phyloP scores from a whole-genome alignment of 2,329 filamentous ascomycete genomes.

The Cephalotrichum gorgonifer region DNA sequence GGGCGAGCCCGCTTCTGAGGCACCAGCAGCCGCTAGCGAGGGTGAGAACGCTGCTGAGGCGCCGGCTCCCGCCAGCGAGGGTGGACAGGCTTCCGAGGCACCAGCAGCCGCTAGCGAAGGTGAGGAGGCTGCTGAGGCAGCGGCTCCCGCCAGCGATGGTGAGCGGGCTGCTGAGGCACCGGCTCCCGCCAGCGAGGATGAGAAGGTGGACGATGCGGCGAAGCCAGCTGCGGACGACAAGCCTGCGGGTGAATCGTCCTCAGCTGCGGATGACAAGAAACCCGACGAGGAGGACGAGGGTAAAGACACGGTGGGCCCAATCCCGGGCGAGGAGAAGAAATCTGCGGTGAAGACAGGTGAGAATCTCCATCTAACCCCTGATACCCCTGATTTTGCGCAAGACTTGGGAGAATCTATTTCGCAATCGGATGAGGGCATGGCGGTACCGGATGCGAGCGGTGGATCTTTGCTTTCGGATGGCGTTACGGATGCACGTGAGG shows the following conservation, averaged over 20 bases:
- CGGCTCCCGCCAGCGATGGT: background rate
- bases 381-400: slow-evolving; percentile 26
- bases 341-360: slow-evolving; percentile 31
- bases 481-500: slow-evolving; percentile 7
- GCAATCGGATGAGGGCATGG: slow-evolving; percentile 13
- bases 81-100: background rate
- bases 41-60: slow-evolving; percentile 5
- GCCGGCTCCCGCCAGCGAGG: background rate
- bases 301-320: slow-evolving; percentile 28
- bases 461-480: background rate
- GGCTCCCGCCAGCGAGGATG: background rate
- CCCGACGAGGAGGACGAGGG: slow-evolving; percentile 21
- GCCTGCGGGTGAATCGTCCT: background rate
- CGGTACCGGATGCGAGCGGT: background rate
- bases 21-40: background rate
- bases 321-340: slow-evolving; percentile 22
- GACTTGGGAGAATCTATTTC: slow-evolving; percentile 16
- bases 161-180: slow-evolving; percentile 1
- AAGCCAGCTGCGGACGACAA: slow-evolving; percentile 1
- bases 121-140: slow-evolving; percentile 3
- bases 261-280: slow-evolving; percentile 2
- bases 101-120: background rate
- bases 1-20: background rate
- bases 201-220: background rate
- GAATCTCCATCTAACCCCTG: slow-evolving; percentile 24